These are phyloP conservation scores for Cadophora malorum DNA, from an alignment of 2,329 filamentous ascomycete species.

Conservation along the genomic window DNA sequence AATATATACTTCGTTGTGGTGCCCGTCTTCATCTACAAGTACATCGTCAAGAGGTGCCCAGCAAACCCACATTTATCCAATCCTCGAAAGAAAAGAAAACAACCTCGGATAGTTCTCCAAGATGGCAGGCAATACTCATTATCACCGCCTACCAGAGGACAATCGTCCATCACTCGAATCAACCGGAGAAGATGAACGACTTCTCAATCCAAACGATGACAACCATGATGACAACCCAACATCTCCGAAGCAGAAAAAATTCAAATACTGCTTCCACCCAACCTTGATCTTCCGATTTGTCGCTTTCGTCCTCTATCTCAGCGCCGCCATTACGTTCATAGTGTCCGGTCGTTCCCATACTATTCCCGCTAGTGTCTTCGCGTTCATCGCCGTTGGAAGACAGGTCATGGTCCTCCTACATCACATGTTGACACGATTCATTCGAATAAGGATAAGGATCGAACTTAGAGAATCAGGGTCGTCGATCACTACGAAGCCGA, in stretches of 20 bases:
- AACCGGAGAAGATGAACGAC: background rate
- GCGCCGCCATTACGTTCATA: background rate
- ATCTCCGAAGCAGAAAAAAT: background rate
- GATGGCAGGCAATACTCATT: constrained; percentile 15
- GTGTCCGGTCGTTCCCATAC: background rate
- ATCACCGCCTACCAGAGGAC: constrained; percentile 8
- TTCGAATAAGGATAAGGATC: constrained; percentile 2
- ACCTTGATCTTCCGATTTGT: constrained; percentile 6
- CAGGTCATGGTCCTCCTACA: background rate
- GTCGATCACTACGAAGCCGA: background rate
- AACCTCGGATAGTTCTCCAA: background rate
- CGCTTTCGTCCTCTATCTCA: background rate
- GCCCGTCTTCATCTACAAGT: background rate
- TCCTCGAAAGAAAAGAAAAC: background rate
- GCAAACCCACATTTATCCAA: background rate
- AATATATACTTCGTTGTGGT: background rate
- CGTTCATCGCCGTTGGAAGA: constrained; percentile 3
- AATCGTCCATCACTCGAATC: constrained; percentile 11
- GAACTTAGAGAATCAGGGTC: constrained; percentile 1
- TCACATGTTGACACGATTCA: constrained; percentile 7
- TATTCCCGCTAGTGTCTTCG: background rate
- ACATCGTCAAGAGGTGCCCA: background rate
- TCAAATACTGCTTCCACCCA: constrained; percentile 18
- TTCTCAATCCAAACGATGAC: background rate
- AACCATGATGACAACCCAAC: background rate